Evolutionary conservation across 352 stramenopile species (phyloP), one percentile per base, ranked within the genome.

Genomic region (Pythium pyrilobum): DNA sequence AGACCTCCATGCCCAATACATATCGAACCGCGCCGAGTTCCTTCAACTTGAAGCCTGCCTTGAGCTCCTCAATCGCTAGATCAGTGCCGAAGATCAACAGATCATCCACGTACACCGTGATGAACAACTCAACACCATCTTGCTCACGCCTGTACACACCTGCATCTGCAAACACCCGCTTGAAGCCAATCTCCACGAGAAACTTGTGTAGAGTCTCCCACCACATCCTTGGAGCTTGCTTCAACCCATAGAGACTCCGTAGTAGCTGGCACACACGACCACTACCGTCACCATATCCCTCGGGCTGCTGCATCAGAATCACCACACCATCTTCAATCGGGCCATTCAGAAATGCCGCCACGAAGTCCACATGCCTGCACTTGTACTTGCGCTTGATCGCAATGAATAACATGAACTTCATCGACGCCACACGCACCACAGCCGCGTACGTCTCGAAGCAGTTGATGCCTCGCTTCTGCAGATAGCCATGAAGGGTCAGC

Each of bases 371-470:
- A 24, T 47, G 40, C 4, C 40, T 23, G 15, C 40, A 33, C 24
- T 47, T 33, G 40, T 47, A 34, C 4, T 15, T 15, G 1, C 25
- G 24, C 13, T 25, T 34, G 23, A 32, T 6, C 4, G 40, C 40
- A 9, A 47, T 24, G 23, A 47, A 34, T 10, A 34, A 32, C 3
- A 34, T 10, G 40, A 47, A 47, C 40, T 47, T 47, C 21, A 47
- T 31, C 23, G 40, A 47, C 25, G 16, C 40, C 23, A 32, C 18
- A 3, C 40, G 41, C 66, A 62, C 52, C 58, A 64, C 54, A 61
- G 40, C 53, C 38, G 74, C 18, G 67, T 82, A 32, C 62, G 38
- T 60, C 29, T 44, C 54, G 40, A 81, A 77, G 58, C 54, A 58
- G 36, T 50, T 66, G 29, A 70, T 66, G 38, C 74, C 58, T 8